Percentiles rank a stretch among this genome's conserved stretches.
These are phyloP conservation scores for Raffaelea albimanens DNA, from an alignment of 2,329 filamentous ascomycete genomes.

Conservation along the genomic window DNA sequence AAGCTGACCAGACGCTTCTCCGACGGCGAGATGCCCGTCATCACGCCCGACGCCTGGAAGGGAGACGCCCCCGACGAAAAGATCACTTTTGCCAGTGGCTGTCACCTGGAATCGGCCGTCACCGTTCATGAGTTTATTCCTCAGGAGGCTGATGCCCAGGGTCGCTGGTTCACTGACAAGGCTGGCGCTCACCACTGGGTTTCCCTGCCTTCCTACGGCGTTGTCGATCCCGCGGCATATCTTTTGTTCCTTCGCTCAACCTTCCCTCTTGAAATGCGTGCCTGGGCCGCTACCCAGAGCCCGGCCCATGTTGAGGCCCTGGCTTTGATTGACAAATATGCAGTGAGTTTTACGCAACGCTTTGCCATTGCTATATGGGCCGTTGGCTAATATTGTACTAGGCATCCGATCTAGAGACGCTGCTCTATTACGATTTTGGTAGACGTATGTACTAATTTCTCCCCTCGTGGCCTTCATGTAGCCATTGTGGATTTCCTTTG, in stretches of 20 bases:
- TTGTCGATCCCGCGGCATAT: conserved; percentile 6
- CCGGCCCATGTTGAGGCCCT: conserved; percentile 11
- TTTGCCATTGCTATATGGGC: too few species aligned
- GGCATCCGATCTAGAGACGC: conserved; percentile 9
- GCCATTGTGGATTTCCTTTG: too few species aligned
- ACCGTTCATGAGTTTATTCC: conserved; percentile 8
- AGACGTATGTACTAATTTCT: conserved; percentile 7
- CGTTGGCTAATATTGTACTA: too few species aligned
- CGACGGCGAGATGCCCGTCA: conserved; percentile 4
- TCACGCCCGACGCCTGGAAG: conserved; percentile 8
- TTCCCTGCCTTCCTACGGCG: conserved; percentile 8
- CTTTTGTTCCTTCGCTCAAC: neutral
- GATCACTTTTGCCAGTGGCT: conserved; percentile 9
- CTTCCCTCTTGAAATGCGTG: neutral
- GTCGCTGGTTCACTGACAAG: conserved; percentile 10
- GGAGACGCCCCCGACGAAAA: neutral
- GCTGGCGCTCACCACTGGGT: conserved; percentile 8
- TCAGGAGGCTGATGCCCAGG: conserved; percentile 8
- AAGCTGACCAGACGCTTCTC: conserved; percentile 10
- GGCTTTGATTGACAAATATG: conserved; percentile 1
- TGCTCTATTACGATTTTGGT: conserved; percentile 12
- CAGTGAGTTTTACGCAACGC: too few species aligned
- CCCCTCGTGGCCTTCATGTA: too few species aligned
- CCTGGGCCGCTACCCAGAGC: conserved; percentile 6
- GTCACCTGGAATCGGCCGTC: neutral